Evolutionary conservation across 129 eudicot species (phyloP), one percentile per base, ranked within the genome.

Genomic region (Heracleum sosnowskyi): DNA sequence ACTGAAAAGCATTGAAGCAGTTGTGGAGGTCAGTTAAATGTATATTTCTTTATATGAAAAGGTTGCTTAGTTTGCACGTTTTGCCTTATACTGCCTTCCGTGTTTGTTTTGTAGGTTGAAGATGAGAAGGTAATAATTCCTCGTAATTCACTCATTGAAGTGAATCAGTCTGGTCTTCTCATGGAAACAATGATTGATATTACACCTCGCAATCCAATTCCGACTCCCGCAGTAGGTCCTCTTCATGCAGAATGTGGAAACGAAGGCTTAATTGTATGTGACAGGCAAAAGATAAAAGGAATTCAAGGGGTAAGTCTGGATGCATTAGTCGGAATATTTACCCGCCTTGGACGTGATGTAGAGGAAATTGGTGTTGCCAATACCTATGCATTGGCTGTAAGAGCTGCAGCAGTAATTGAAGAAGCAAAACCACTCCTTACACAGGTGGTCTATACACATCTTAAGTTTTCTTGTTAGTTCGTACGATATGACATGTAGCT

Each of bases 141-240:
- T 7, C 83, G 85, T 66, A 93, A 93, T 81, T 89, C 98, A 17
- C 76, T 91, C 80, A 83, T 93, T 72, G 98, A 93, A 81, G 98
- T 93, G 81, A 93, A 93, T 78, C 98, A 93, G 78, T 93, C 98
- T 37, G 98, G 98, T 31, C 92, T 93, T 79, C 86, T 93, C 47
- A 93, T 91, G 98, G 98, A 93, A 80, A 93, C 97, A 49, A 85
- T 93, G 86, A 93, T 93, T 84, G 98, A 93, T 82, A 89, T 93
- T 63, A 93, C 98, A 24, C 98, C 98, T 15, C 79, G 87, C 68
- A 89, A 86, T 85, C 97, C 98, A 11, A 86, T 93, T 70, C 98
- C 98, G 13, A 63, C 89, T 0, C 98, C 97, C 78, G 82, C 92
- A 7, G 85, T 82, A 69, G 96, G 96, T 73, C 98, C 98, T 49